phyloP scores from a whole-genome alignment of 2,329 filamentous ascomycete genomes.

The Acarospora socialis region DNA sequence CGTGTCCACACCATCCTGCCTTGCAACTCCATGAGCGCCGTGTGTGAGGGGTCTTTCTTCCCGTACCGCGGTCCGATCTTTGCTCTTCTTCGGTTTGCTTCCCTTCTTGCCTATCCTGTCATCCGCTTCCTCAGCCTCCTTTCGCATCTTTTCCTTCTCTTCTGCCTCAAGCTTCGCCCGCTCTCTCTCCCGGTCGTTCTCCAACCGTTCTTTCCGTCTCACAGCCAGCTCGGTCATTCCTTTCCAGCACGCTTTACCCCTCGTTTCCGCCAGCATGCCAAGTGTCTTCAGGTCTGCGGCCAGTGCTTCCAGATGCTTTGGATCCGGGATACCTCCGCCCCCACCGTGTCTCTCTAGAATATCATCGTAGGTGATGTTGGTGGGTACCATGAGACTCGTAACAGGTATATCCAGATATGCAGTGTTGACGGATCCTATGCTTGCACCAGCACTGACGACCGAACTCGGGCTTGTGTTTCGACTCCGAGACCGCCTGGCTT shows the following conservation, averaged over 20 bases:
- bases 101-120: conserved; percentile 34
- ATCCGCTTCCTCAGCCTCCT: conserved; percentile 31
- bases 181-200: conserved; percentile 37
- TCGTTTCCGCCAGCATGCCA: conserved; percentile 41
- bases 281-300: conserved; percentile 41
- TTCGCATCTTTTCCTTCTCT: conserved; percentile 33
- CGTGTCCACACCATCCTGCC: conserved; percentile 49
- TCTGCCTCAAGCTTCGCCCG: conserved; percentile 32
- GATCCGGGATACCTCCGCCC: conserved; percentile 34
- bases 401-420: conserved; percentile 42
- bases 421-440: conserved; percentile 21
- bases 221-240: conserved; percentile 45
- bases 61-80: conserved; percentile 48
- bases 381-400: conserved; percentile 32
- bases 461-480: conserved; percentile 51
- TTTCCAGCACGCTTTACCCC: conserved; percentile 44
- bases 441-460: conserved; percentile 31
- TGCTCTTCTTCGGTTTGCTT: conserved; percentile 64
- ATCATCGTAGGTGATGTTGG: conserved; percentile 40
- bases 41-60: conserved; percentile 46
- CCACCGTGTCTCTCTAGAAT: conserved; percentile 41
- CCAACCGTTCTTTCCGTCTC: conserved; percentile 41
- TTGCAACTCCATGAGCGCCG: conserved; percentile 47
- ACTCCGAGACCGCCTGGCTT: conserved; percentile 40
- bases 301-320: conserved; percentile 33